Conservation (phyloP, 148 eudicot species). For the Camellia japonica region DNA sequence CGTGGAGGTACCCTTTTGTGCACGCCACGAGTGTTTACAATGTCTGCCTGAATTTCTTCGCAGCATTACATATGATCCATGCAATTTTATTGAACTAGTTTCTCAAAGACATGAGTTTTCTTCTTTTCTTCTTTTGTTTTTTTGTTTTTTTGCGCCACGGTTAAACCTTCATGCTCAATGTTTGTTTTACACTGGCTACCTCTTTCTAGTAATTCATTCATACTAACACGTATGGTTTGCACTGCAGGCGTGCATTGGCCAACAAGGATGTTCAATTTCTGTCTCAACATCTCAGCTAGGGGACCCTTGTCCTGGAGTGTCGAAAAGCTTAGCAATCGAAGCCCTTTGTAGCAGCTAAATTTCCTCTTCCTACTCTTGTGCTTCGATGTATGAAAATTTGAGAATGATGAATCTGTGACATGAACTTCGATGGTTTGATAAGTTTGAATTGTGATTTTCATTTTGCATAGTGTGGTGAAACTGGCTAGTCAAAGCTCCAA, state of each 20-base stretch:
- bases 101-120: neutral
- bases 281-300: slow-evolving; percentile 41
- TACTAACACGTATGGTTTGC: slow-evolving; percentile 3
- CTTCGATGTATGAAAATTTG: neutral
- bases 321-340: slow-evolving; percentile 55
- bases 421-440: too few relatives aligned
- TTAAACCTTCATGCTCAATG: neutral
- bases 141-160: neutral
- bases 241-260: slow-evolving; percentile 53
- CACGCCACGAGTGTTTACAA: neutral
- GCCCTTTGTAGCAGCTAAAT: slow-evolving; percentile 36
- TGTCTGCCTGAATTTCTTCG: neutral
- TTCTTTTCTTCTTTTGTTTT: neutral
- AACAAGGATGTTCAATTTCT: slow-evolving; percentile 37
- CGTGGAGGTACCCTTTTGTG: neutral
- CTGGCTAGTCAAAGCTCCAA: neutral
- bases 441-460: neutral
- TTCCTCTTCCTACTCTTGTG: neutral
- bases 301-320: slow-evolving; percentile 45
- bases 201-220: neutral
- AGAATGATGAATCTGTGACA: neutral
- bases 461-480: neutral
- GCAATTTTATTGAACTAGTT: too few relatives aligned
- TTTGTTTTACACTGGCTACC: neutral
- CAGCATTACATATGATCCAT: neutral